These are phyloP conservation scores for Clarireedia sp. DNA, from an alignment of 2,329 filamentous ascomycete genomes.

Conservation along the genomic window DNA sequence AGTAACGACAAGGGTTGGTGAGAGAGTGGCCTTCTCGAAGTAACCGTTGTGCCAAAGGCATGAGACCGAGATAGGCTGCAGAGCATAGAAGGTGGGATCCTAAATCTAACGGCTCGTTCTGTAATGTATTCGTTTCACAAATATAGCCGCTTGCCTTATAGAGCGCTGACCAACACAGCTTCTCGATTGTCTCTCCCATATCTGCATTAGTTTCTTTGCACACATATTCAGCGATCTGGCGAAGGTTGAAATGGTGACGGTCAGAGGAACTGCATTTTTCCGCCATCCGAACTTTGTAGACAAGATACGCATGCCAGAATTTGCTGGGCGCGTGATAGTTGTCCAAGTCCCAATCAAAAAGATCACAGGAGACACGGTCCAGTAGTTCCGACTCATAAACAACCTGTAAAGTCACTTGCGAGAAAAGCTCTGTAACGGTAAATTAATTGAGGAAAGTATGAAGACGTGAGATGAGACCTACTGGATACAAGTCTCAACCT, in stretches of 20 bases:
- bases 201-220: not conserved
- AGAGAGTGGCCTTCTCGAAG: not conserved
- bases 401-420: not conserved
- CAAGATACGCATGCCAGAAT: not conserved
- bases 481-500: not conserved
- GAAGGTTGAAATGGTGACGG: not conserved
- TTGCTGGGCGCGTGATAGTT: not conserved
- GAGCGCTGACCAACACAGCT: not conserved
- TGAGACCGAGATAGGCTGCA: not conserved
- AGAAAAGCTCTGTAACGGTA: not conserved
- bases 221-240: not conserved
- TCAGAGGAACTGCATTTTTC: not conserved
- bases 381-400: not conserved
- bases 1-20: fast-evolving
- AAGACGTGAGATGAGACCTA: not conserved
- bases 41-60: not conserved
- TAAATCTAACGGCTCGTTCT: not conserved
- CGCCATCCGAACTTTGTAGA: not conserved
- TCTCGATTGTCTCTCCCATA: not conserved
- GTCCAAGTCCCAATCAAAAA: fast-evolving
- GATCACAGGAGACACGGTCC: not conserved
- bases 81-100: not conserved
- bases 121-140: too few species aligned
- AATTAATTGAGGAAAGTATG: not conserved
- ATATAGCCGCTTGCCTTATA: fast-evolving